phyloP scores from a whole-genome alignment of 192 early-diverging fungal species.

The Podila minutissima region DNA sequence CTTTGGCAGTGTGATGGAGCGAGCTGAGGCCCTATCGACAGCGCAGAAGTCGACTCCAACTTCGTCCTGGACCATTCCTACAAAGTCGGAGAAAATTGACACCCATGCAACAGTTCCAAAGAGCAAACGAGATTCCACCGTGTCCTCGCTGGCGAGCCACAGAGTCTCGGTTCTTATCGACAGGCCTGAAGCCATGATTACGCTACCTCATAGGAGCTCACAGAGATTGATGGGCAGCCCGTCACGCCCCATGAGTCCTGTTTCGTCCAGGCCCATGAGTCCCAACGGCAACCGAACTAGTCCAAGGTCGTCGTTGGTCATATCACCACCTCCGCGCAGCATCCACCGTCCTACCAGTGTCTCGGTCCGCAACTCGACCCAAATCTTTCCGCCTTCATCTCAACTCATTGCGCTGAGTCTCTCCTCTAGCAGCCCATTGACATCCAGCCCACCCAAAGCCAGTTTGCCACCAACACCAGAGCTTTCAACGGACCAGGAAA shows the following conservation, averaged over 20 bases:
- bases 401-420: slow-evolving; percentile 18
- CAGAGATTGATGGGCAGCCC: slow-evolving; percentile 5
- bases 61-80: slow-evolving; percentile 35
- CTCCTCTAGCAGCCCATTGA: slow-evolving; percentile 5
- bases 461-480: slow-evolving; percentile 23
- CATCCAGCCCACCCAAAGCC: slow-evolving; percentile 14
- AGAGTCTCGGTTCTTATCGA: slow-evolving; percentile 12
- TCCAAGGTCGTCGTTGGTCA: slow-evolving; percentile 39
- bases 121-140: slow-evolving; percentile 34
- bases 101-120: slow-evolving; percentile 28
- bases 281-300: slow-evolving; percentile 26
- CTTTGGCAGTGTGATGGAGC: slow-evolving; percentile 43
- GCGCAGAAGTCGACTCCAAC: slow-evolving; percentile 12
- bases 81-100: slow-evolving; percentile 10
- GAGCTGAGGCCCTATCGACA: slow-evolving; percentile 30
- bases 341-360: slow-evolving; percentile 35
- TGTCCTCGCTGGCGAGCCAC: slow-evolving; percentile 9
- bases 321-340: slow-evolving; percentile 40
- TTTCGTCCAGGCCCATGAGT: slow-evolving; percentile 30
- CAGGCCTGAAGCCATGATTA: neutral
- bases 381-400: slow-evolving; percentile 31
- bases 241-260: slow-evolving; percentile 25
- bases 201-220: neutral
- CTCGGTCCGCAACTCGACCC: slow-evolving; percentile 38
- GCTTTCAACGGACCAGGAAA: neutral